Evolutionary conservation across 2,329 filamentous ascomycete genomes (phyloP), one percentile per base, ranked within the genome.

Genomic region (Botrytis byssoidea): DNA sequence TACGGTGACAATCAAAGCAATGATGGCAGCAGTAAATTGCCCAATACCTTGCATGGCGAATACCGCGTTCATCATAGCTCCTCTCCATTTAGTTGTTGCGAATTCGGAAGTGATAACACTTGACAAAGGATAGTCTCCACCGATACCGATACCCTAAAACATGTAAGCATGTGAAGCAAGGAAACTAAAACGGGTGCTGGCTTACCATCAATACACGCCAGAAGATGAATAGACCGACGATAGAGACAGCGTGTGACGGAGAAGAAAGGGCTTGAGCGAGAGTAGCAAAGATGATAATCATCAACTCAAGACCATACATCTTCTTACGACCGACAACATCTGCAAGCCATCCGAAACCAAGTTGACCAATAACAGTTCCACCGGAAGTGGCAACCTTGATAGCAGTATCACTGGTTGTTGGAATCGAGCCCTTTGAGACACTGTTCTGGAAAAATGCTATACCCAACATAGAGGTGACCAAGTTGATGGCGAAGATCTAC

Each of bases 31-130:
- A 40, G 85, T 86, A 72, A 96, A 90, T 82, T 96, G 93, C 32
- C 93, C 93, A 70, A 96, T 87, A 76, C 93, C 93, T 82, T 97
- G 93, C 92, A 95, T 95, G 77, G 93, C 92, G 79, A 96, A 96
- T 71, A 96, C 93, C 25, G 92, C 87, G 48, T 89, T 92, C 91
- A 97, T 95, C 91, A 96, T 96, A 76, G 92, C 92, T 77, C 93
- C 93, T 82, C 93, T 86, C 90, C 92, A 95, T 83, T 92, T 94
- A 71, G 93, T 95, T 6, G 92, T 95, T 18, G 93, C 92, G 79
- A 96, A 96, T 85, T 96, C 93, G 8, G 93, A 94, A 9, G 93
- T 95, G 79, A 96, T 96, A 77, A 95, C 92, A 35, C 91, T 92
- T 66, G 91, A 93, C 14, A 97, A 85, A 9, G 93, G 93, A 80